phyloP scores from a whole-genome alignment of 2,329 filamentous ascomycete species.

The Cytospora piceicola region DNA sequence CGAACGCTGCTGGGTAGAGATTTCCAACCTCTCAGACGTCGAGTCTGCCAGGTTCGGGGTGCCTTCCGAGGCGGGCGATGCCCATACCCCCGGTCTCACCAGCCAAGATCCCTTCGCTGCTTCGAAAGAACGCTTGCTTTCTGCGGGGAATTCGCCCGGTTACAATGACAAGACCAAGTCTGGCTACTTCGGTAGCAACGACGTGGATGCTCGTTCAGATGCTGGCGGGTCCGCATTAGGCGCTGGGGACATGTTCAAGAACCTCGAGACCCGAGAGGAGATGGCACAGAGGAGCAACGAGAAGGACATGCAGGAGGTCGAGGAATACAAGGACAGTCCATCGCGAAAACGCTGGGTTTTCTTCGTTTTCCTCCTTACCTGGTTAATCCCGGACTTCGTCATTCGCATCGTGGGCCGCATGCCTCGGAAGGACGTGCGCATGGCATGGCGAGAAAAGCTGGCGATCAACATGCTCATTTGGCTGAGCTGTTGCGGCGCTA shows the following conservation, averaged over 20 bases:
- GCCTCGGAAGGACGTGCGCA: constrained; percentile 87
- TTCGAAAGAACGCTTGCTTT: constrained; percentile 64
- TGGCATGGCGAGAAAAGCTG: constrained; percentile 95
- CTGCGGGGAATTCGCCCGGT: constrained; percentile 58
- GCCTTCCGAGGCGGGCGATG: constrained; percentile 66
- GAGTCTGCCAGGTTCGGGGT: constrained; percentile 57
- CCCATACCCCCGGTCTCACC: constrained; percentile 51
- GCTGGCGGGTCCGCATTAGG: constrained; percentile 90
- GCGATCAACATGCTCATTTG: constrained; percentile 99
- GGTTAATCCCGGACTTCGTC: constrained; percentile 81
- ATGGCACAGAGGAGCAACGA: constrained; percentile 96
- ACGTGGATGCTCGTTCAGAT: constrained; percentile 85
- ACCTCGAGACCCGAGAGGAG: constrained; percentile 89
- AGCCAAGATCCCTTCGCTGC: constrained; percentile 63
- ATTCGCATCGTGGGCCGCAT: constrained; percentile 80
- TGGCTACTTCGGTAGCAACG: constrained; percentile 79
- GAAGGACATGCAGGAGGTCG: constrained; percentile 86
- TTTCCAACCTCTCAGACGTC: constrained; percentile 73
- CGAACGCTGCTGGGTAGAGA: constrained; percentile 92
- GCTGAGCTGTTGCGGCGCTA: constrained; percentile 75
- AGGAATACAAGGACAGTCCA: constrained; percentile 75
- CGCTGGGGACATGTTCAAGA: constrained; percentile 96
- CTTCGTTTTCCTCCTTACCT: constrained; percentile 82
- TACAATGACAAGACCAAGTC: constrained; percentile 76
- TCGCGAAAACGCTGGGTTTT: constrained; percentile 91